Evolutionary conservation across 176 grass and related monocot species (phyloP).

Genomic region (Themeda triandra): DNA sequence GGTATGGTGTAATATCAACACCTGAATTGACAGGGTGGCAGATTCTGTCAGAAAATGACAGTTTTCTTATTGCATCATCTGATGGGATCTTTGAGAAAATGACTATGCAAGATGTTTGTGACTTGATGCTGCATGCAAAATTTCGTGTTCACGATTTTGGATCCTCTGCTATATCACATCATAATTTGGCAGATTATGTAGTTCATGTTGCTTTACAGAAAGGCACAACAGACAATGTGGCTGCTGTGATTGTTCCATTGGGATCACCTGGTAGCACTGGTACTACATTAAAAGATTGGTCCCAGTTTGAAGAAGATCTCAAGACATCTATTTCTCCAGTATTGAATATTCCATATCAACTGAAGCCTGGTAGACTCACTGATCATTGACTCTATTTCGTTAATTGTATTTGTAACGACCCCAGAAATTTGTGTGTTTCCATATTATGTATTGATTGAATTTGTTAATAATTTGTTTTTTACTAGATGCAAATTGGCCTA

Average conservation of each 20-base stretch:
- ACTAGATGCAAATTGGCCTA: background rate
- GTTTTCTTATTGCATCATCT: conserved; percentile 75
- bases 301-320: conserved; percentile 38
- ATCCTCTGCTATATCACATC: conserved; percentile 28
- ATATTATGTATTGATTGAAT: conserved; percentile 7
- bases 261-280: conserved; percentile 35
- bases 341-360: conserved; percentile 27
- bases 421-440: background rate
- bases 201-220: conserved; percentile 72
- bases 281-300: conserved; percentile 40
- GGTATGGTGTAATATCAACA: conserved; percentile 88
- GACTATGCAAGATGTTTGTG: conserved; percentile 85
- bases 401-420: background rate
- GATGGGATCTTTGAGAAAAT: conserved; percentile 92
- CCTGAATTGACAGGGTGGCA: conserved; percentile 85
- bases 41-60: conserved; percentile 74
- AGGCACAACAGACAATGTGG: conserved; percentile 92
- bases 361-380: conserved; percentile 34
- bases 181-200: conserved; percentile 73
- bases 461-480: background rate
- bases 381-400: background rate
- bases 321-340: conserved; percentile 30
- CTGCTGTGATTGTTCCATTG: conserved; percentile 84
- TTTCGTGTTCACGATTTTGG: conserved; percentile 25
- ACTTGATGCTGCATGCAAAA: conserved; percentile 69